Conservation (phyloP, 768 basidiomycete genomes). For the Leccinum subtestaceum region DNA sequence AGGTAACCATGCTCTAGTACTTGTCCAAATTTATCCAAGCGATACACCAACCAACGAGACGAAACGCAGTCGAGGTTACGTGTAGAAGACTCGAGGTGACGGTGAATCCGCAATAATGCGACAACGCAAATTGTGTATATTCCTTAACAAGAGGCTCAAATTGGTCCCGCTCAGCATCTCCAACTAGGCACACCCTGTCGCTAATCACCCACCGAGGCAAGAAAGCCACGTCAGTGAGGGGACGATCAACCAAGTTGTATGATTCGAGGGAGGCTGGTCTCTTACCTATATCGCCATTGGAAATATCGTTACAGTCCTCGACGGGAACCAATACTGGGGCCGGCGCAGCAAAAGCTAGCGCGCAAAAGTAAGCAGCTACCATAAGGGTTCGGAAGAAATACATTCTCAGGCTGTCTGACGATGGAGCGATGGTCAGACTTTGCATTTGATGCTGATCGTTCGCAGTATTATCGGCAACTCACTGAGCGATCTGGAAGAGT, state of each 20-base stretch:
- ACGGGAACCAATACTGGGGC: background rate
- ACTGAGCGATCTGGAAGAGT: background rate
- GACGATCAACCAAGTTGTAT: background rate
- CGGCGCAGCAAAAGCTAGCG: background rate
- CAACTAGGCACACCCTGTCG: background rate
- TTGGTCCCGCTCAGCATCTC: background rate
- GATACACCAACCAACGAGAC: background rate
- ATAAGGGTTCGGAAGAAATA: background rate
- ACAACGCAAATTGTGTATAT: background rate
- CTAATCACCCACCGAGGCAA: background rate
- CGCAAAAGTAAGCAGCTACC: background rate
- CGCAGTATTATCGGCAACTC: background rate
- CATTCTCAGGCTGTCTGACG: background rate
- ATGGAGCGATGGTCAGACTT: background rate
- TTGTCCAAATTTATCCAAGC: background rate
- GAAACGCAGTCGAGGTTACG: background rate
- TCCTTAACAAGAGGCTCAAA: background rate
- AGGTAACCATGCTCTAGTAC: background rate
- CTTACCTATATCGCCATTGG: background rate
- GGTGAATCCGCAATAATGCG: background rate
- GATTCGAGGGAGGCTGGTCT: background rate
- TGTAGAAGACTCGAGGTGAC: background rate
- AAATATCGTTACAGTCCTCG: background rate
- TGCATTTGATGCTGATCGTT: background rate
- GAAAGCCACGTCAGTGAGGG: background rate